A percentile compares a stretch with the other conserved stretches of the same genome.
phyloP scores from a whole-genome alignment of 2,329 filamentous ascomycete species.

The Cladosporium halotolerans region DNA sequence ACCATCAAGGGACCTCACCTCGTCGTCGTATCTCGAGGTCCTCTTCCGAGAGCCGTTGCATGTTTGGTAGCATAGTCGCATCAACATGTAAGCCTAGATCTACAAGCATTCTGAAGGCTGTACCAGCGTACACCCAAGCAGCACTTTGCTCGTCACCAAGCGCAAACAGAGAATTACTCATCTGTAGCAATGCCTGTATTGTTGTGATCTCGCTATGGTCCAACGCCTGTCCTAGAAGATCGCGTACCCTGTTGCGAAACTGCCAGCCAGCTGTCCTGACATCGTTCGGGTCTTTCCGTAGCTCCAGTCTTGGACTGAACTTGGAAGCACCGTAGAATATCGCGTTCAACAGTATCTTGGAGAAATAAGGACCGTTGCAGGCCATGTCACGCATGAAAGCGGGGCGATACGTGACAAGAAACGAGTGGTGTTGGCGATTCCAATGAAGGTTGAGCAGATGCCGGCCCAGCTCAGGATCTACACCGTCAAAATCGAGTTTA shows the following conservation, averaged over 20 bases:
- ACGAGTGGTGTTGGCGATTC: constrained; percentile 22
- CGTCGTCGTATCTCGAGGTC: constrained; percentile 7
- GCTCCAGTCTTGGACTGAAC: constrained; percentile 1
- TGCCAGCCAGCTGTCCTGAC: constrained; percentile 6
- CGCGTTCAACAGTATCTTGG: constrained; percentile 8
- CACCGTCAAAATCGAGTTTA: constrained; percentile 51
- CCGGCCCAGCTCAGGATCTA: constrained; percentile 47
- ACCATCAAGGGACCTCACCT: neutral
- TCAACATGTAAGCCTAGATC: constrained; percentile 19
- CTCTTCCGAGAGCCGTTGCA: constrained; percentile 20
- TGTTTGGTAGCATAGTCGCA: constrained; percentile 27
- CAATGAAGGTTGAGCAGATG: constrained; percentile 45
- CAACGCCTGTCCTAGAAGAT: constrained; percentile 4
- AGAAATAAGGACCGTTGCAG: constrained; percentile 3
- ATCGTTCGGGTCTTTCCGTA: constrained; percentile 5
- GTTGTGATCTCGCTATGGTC: constrained; percentile 5
- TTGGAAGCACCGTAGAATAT: constrained; percentile 8
- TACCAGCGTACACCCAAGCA: constrained; percentile 6
- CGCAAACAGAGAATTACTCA: constrained; percentile 5
- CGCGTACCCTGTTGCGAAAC: constrained; percentile 3
- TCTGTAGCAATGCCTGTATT: constrained; percentile 4
- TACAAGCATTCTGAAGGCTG: constrained; percentile 5
- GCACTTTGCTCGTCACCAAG: constrained; percentile 20
- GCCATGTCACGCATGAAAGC: constrained; percentile 21
- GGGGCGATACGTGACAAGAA: constrained; percentile 20